Percentiles rank a stretch among this genome's conserved stretches.
phyloP scores from a whole-genome alignment of 352 stramenopile genomes.

The Phytophthora fragariae region DNA sequence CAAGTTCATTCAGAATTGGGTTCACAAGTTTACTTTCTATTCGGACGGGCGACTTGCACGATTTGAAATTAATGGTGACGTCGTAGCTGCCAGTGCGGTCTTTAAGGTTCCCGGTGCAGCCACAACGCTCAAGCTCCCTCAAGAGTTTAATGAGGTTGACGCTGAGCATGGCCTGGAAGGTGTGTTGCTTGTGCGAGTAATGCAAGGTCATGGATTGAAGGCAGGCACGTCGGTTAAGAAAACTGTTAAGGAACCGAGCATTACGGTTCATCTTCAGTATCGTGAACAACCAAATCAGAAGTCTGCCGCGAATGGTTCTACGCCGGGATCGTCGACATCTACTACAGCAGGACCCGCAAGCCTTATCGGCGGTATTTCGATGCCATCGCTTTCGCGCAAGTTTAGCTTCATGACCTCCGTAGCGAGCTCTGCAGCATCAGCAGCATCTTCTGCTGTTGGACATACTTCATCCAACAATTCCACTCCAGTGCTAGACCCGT shows the following conservation, averaged over 20 bases:
- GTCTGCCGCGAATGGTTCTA: slow-evolving; percentile 36
- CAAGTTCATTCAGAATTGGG: slow-evolving; percentile 91
- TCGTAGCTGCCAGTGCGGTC: slow-evolving; percentile 85
- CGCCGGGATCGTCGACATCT: slow-evolving; percentile 29
- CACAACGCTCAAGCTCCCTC: slow-evolving; percentile 86
- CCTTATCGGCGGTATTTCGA: slow-evolving; percentile 63
- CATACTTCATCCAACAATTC: slow-evolving; percentile 32
- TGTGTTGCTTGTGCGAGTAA: slow-evolving; percentile 75
- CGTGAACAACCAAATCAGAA: slow-evolving; percentile 63
- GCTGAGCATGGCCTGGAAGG: slow-evolving; percentile 78
- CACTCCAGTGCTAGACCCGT: slow-evolving; percentile 40
- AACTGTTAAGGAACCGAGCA: slow-evolving; percentile 67
- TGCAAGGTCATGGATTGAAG: slow-evolving; percentile 85
- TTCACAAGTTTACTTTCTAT: slow-evolving; percentile 92
- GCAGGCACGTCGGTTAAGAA: slow-evolving; percentile 75
- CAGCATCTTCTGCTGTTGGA: slow-evolving; percentile 36
- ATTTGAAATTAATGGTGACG: slow-evolving; percentile 91
- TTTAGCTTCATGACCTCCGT: slow-evolving; percentile 75
- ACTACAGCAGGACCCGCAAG: slow-evolving; percentile 28
- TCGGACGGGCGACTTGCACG: slow-evolving; percentile 81
- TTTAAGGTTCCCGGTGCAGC: slow-evolving; percentile 88
- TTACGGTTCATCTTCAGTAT: slow-evolving; percentile 67
- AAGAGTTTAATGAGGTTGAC: slow-evolving; percentile 90
- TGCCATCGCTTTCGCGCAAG: slow-evolving; percentile 79
- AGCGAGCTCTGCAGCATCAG: slow-evolving; percentile 46